Evolutionary conservation across 2,329 filamentous ascomycete species (phyloP).

Genomic region (Pleomassaria siparia): DNA sequence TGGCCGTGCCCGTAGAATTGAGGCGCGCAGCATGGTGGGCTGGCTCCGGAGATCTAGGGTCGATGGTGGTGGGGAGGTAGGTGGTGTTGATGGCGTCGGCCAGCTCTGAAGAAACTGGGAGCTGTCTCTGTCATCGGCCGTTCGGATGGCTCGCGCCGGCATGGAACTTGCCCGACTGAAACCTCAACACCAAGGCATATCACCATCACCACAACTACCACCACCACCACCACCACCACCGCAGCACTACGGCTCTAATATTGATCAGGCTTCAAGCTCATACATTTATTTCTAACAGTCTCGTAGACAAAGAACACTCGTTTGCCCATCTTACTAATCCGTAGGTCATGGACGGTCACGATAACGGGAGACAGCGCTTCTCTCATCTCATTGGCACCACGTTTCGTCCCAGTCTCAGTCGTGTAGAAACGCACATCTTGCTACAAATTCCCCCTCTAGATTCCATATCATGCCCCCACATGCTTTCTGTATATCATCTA

Average conservation of each 20-base stretch:
- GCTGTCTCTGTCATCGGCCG: too few relatives aligned
- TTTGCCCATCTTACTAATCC: background rate
- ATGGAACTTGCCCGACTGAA: background rate
- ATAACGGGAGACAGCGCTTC: background rate
- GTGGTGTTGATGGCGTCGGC: conserved; percentile 14
- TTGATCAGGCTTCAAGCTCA: background rate
- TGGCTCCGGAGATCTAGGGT: conserved; percentile 34
- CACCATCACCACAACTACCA: background rate
- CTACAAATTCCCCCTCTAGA: background rate
- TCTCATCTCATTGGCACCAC: conserved; percentile 1
- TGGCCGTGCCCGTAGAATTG: conserved; percentile 52
- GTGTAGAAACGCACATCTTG: background rate
- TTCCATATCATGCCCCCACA: background rate
- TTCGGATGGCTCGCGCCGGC: conserved; percentile 7
- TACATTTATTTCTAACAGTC: background rate
- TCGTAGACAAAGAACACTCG: conserved; percentile 1
- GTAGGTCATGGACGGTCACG: background rate
- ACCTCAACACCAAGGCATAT: conserved; percentile 2
- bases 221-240: background rate
- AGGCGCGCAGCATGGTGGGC: conserved; percentile 59
- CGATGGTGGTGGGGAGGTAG: conserved; percentile 16
- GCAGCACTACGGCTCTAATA: too few relatives aligned
- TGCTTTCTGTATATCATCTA: background rate
- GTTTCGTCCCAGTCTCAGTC: background rate
- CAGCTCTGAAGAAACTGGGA: conserved; percentile 15